Conservation (phyloP, 2,329 filamentous ascomycete genomes). For the Drechslerella stenobrocha region DNA sequence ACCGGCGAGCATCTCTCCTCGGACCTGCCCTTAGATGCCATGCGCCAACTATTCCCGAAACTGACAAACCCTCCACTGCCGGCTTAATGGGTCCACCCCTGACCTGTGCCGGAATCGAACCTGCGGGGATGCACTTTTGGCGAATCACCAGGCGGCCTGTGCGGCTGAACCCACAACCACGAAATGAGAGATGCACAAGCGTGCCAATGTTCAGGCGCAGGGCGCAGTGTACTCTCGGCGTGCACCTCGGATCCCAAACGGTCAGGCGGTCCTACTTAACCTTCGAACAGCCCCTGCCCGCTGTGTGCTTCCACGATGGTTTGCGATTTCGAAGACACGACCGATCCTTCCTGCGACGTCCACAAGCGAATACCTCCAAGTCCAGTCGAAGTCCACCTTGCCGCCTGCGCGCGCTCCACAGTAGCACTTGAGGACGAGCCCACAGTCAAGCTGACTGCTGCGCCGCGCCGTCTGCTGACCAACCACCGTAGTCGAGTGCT, state of each 20-base stretch:
- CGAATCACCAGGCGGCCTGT: constrained; percentile 4
- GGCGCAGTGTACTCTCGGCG: background rate
- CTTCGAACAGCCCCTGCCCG: background rate
- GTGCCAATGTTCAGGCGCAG: background rate
- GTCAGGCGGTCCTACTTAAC: background rate
- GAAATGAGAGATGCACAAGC: background rate
- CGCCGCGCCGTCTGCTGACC: too few species aligned
- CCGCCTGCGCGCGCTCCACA: too few species aligned
- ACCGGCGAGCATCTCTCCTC: too few species aligned
- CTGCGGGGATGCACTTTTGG: background rate
- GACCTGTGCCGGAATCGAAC: too few species aligned
- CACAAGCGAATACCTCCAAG: too few species aligned
- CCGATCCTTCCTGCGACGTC: background rate
- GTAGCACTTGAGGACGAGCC: background rate
- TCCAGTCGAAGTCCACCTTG: too few species aligned
- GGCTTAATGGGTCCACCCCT: too few species aligned
- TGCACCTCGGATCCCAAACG: background rate
- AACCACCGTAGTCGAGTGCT: too few species aligned
- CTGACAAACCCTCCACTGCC: too few species aligned
- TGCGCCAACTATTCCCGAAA: too few species aligned
- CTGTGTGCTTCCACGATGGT: background rate
- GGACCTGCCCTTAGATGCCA: too few species aligned
- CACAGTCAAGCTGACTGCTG: too few species aligned
- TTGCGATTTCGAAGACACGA: background rate
- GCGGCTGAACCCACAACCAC: background rate